Conservation (phyloP, 2,329 filamentous ascomycete genomes). For the Pyrenophora seminiperda region DNA sequence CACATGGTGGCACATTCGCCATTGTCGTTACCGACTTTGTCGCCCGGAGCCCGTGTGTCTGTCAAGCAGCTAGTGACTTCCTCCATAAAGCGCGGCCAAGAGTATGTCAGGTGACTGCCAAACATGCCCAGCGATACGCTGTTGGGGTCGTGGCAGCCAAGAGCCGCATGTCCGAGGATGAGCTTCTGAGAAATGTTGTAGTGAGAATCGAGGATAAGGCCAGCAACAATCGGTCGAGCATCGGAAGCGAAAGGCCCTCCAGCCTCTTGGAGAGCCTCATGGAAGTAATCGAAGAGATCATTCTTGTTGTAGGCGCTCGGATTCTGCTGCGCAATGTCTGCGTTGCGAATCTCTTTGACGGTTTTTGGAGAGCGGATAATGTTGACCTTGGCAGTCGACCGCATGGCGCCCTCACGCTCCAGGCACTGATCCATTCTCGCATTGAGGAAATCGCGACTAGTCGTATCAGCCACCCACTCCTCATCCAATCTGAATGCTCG, state of each 20-base stretch:
- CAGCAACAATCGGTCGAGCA: constrained; percentile 36
- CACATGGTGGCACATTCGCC: constrained; percentile 52
- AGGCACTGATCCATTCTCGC: constrained; percentile 14
- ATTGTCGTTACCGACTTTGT: constrained; percentile 38
- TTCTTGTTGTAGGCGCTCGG: constrained; percentile 12
- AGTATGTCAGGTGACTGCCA: constrained; percentile 36
- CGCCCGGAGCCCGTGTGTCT: constrained; percentile 47
- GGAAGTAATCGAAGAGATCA: constrained; percentile 29
- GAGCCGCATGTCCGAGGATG: constrained; percentile 32
- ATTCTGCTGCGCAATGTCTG: constrained; percentile 30
- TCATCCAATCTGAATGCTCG: constrained; percentile 42
- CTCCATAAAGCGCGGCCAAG: constrained; percentile 40
- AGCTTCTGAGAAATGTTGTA: constrained; percentile 29
- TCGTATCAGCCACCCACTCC: constrained; percentile 34
- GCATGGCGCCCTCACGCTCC: constrained; percentile 25
- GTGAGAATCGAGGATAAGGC: constrained; percentile 39
- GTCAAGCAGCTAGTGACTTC: constrained; percentile 36
- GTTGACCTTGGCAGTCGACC: constrained; percentile 36
- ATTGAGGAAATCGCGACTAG: constrained; percentile 30
- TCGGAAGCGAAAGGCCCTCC: constrained; percentile 33
- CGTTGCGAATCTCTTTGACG: constrained; percentile 28
- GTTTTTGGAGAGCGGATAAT: constrained; percentile 34
- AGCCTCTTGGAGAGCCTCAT: constrained; percentile 29
- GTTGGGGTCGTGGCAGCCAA: constrained; percentile 31
- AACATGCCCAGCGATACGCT: constrained; percentile 37